These are phyloP conservation scores for Neoascochyta sp. DNA, from an alignment of 2,329 filamentous ascomycete species.

Conservation along the genomic window DNA sequence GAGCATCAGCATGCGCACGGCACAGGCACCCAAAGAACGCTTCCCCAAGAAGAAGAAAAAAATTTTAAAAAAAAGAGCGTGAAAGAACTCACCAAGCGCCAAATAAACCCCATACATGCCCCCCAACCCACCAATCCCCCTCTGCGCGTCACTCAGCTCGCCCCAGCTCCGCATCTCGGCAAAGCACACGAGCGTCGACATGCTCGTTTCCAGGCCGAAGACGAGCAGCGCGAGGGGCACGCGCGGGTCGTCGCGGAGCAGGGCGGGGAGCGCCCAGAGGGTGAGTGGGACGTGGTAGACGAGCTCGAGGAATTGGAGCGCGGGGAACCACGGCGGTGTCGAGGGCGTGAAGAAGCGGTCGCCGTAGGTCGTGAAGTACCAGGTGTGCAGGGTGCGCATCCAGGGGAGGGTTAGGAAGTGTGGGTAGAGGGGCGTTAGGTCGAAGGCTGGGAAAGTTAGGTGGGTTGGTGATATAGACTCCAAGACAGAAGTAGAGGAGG, in stretches of 20 bases:
- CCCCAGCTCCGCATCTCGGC: conserved; percentile 57
- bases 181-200: conserved; percentile 62
- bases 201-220: conserved; percentile 56
- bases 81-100: conserved; percentile 26
- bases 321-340: conserved; percentile 59
- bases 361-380: conserved; percentile 58
- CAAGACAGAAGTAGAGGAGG: too few species aligned
- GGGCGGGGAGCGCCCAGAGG: conserved; percentile 56
- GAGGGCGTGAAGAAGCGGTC: conserved; percentile 61
- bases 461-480: too few species aligned
- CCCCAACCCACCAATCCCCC: conserved; percentile 25
- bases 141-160: conserved; percentile 27
- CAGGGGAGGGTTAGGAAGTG: conserved; percentile 47
- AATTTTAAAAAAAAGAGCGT: too few species aligned
- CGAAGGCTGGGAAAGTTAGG: conserved; percentile 58
- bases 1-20: conserved; percentile 1
- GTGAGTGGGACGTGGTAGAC: conserved; percentile 60
- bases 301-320: conserved; percentile 57
- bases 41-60: conserved; percentile 4
- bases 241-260: conserved; percentile 55
- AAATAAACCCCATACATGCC: conserved; percentile 42
- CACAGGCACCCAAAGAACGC: neutral
- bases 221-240: conserved; percentile 58
- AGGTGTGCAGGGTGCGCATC: conserved; percentile 51
- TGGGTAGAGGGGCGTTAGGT: conserved; percentile 59